Conservation (phyloP, 148 eudicot genomes). For the Bassia scoparia region DNA sequence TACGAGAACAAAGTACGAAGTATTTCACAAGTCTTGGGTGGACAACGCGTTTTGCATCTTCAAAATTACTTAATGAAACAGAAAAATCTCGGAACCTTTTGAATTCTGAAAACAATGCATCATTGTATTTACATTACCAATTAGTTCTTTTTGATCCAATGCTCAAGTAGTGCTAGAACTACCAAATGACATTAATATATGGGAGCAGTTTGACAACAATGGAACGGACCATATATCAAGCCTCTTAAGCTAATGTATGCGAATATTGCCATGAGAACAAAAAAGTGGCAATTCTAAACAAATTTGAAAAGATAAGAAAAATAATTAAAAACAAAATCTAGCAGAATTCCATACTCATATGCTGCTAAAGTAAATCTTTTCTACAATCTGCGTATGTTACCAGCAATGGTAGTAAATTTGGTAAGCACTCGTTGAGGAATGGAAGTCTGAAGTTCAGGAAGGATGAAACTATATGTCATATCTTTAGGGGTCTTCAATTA, state of each 20-base stretch:
- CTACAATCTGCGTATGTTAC: conserved; percentile 15
- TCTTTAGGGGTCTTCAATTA: conserved; percentile 94
- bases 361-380: too few species aligned
- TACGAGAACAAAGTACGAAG: too few species aligned
- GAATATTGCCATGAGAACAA: not conserved
- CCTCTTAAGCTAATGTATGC: not conserved
- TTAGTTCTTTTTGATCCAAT: conserved; percentile 6
- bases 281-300: conserved; percentile 2
- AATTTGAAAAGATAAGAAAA: not conserved
- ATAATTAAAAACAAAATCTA: too few species aligned
- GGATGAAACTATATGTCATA: conserved; percentile 57
- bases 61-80: not conserved
- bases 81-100: not conserved
- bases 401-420: not conserved
- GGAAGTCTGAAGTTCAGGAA: conserved; percentile 7
- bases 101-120: not conserved
- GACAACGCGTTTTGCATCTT: not conserved
- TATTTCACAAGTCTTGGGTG: not conserved
- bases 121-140: conserved; percentile 2
- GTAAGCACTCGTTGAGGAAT: conserved; percentile 8
- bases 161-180: conserved; percentile 11
- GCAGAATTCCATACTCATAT: not conserved
- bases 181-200: conserved; percentile 8
- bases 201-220: not conserved
- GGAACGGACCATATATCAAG: too few species aligned